These are phyloP conservation scores for Globisporangium cylindrosporum DNA, from an alignment of 352 stramenopile species.

Conservation along the genomic window DNA sequence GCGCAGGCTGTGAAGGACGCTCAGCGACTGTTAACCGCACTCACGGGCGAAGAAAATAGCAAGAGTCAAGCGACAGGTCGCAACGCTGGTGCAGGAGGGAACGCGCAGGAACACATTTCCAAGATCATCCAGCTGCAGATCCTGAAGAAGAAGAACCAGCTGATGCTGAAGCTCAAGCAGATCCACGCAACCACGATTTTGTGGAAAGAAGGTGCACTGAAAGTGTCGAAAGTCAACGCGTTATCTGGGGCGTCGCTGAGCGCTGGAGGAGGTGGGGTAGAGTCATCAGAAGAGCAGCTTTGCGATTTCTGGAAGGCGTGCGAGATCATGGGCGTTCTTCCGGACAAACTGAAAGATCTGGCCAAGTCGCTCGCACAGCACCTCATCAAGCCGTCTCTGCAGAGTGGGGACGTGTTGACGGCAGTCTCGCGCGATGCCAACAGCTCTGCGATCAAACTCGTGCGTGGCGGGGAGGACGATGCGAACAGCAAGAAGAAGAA, in stretches of 20 bases:
- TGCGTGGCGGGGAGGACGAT: constrained; percentile 5
- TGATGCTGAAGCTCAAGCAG: constrained; percentile 45
- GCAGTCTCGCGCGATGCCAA: constrained; percentile 26
- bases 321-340: constrained; percentile 41
- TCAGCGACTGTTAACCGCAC: constrained; percentile 31
- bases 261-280: neutral
- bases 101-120: constrained; percentile 25
- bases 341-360: constrained; percentile 46
- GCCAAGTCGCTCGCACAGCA: constrained; percentile 45
- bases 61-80: neutral
- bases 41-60: constrained; percentile 19
- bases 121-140: constrained; percentile 45
- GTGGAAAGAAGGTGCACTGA: constrained; percentile 43
- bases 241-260: neutral
- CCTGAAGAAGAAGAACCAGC: constrained; percentile 48
- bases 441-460: constrained; percentile 24
- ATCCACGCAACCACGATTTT: constrained; percentile 38
- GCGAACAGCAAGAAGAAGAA: constrained; percentile 8
- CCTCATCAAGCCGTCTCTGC: constrained; percentile 55
- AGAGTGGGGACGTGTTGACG: constrained; percentile 17
- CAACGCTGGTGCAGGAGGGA: neutral
- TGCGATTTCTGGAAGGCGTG: constrained; percentile 59
- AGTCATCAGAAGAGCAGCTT: constrained; percentile 19
- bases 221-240: constrained; percentile 15
- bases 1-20: constrained; percentile 37